Conservation (phyloP, 177 flowering plant genomes). For the Vitis hybrid region DNA sequence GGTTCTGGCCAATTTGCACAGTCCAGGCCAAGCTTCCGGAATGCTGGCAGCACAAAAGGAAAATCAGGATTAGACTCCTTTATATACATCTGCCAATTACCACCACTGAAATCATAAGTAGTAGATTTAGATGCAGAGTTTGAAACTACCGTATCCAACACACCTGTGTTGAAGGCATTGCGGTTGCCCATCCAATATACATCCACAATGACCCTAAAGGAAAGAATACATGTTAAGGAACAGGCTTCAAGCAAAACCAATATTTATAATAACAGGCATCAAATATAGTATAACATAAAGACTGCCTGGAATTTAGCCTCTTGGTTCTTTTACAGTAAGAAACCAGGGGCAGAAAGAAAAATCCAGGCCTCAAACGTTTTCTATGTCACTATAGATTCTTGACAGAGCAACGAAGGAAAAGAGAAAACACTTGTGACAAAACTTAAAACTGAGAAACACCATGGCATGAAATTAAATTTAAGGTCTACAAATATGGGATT, state of each 20-base stretch:
- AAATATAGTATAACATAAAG: background rate
- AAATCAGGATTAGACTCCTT: background rate
- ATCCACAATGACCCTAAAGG: conserved; percentile 79
- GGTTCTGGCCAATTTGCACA: conserved; percentile 96
- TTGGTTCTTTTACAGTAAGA: too few species aligned
- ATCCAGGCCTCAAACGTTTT: too few species aligned
- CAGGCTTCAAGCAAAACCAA: background rate
- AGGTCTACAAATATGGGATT: too few species aligned
- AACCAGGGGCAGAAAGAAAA: background rate
- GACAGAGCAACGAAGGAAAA: too few species aligned
- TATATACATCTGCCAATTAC: background rate
- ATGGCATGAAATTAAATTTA: too few species aligned
- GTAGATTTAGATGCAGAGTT: background rate
- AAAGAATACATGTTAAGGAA: conserved; percentile 1
- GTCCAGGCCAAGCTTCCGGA: conserved; percentile 85
- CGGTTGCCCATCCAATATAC: conserved; percentile 69
- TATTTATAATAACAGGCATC: background rate
- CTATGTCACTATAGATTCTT: too few species aligned
- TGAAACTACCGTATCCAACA: conserved; percentile 6
- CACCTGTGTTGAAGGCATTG: conserved; percentile 85
- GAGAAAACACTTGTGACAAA: too few species aligned
- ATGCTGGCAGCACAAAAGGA: conserved; percentile 47
- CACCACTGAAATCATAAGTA: background rate
- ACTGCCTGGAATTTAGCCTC: too few species aligned
- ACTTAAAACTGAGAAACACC: too few species aligned